Base-by-base conservation (phyloP, 495 filamentous ascomycete species). In the Neurospora discreta region DNA sequence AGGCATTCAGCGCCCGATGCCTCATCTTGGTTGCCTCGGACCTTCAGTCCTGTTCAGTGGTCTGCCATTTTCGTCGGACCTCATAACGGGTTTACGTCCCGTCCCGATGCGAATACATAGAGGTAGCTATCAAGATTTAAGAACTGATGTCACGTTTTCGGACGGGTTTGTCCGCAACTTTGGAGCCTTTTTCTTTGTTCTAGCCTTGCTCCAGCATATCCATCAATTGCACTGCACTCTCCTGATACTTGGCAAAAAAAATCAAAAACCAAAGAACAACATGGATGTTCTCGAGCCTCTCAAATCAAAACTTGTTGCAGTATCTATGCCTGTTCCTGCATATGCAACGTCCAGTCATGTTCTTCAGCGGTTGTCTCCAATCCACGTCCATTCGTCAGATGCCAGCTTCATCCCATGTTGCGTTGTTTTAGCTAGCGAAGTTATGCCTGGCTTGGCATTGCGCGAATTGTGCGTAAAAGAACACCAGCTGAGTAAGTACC, bases 381-480 rank as follows among this genome's bases (percentile, higher is more conserved):
- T 23, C 44, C 44, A n/a, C 26, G 52, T 16, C 52, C 30, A 30
- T 60, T 60, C 26, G 13, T 9, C 23, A n/a, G n/a, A n/a, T n/a
- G n/a, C n/a, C n/a, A 18, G 3, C 30, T 60, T 36, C 52, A 65
- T 65, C 52, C 52, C 52, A 65, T 65, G 52, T 65, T 3, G 52
- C 52, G 33, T 65, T 36, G 26, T 65, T 52, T 52, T 36, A 18
- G 52, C 23, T 13, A 33, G 1, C 15, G 26, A 33, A 33, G 52
- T 18, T 26, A 16, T 65, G 15, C 26, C 33, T 33, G 52, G 44
- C 43, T 39, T 39, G 39, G n/a, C 68, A 18, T 44, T 79, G 78
- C 75, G 78, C 69, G 52, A 71, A 75, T 79, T 79, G 77, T 78
- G 78, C 78, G 78, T 74, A 71, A 74, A 78, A 75, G 67, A 5